Conservation (phyloP, 2,329 filamentous ascomycete genomes). For the Anisogramma anomala region DNA sequence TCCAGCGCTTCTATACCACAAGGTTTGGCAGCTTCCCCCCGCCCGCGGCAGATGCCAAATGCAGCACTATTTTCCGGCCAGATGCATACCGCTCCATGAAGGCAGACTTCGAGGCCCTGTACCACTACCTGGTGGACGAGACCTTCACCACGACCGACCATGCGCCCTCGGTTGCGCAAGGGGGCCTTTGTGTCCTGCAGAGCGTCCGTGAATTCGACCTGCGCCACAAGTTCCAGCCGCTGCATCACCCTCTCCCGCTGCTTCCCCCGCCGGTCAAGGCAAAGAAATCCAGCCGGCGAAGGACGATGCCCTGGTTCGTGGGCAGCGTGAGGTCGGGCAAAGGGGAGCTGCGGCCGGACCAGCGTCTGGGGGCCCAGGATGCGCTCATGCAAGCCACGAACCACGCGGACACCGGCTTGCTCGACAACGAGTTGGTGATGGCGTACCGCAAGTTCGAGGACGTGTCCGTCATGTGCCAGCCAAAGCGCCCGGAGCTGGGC, state of each 20-base stretch:
- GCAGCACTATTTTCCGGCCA: constrained; percentile 41
- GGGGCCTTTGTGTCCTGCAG: constrained; percentile 60
- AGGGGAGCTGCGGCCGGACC: constrained; percentile 35
- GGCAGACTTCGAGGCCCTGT: constrained; percentile 58
- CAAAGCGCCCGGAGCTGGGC: constrained; percentile 37
- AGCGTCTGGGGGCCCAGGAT: constrained; percentile 38
- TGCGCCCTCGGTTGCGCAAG: constrained; percentile 44
- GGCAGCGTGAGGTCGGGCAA: constrained; percentile 12
- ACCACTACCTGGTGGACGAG: constrained; percentile 58
- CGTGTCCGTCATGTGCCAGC: constrained; percentile 38
- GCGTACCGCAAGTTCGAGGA: constrained; percentile 63
- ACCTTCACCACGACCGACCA: constrained; percentile 36
- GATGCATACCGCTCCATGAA: constrained; percentile 50
- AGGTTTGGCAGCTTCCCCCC: constrained; percentile 66
- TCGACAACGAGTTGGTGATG: constrained; percentile 47
- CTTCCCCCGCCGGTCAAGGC: constrained; percentile 37
- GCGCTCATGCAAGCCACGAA: constrained; percentile 43
- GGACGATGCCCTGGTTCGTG: constrained; percentile 30
- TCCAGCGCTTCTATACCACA: constrained; percentile 53
- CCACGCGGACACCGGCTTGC: constrained; percentile 24
- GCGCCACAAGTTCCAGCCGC: constrained; percentile 44
- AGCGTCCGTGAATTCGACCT: constrained; percentile 55
- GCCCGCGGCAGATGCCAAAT: constrained; percentile 26
- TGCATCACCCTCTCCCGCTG: constrained; percentile 56
- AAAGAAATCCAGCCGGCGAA: constrained; percentile 9